Percentiles rank a stretch among this genome's conserved stretches.
Conservation (phyloP, 163 green algal species). For the Prototheca cutis region DNA sequence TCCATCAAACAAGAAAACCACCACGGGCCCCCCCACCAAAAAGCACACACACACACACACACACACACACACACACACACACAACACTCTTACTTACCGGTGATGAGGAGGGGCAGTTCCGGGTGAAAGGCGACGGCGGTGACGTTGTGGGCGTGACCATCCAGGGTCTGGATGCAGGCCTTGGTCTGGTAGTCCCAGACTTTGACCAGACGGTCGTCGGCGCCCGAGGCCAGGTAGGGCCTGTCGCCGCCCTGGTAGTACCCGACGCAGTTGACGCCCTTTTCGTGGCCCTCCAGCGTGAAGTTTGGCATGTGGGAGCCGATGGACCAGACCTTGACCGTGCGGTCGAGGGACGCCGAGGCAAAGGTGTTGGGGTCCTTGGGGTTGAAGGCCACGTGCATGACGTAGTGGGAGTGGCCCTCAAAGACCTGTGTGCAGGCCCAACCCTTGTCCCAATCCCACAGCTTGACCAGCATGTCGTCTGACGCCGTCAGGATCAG, state of each 20-base stretch:
- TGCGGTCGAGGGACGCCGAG: constrained; percentile 87
- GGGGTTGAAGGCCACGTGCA: constrained; percentile 96
- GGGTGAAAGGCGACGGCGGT: constrained; percentile 86
- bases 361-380: constrained; percentile 99
- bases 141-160: constrained; percentile 91
- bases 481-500: constrained; percentile 89
- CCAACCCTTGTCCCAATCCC: constrained; percentile 97
- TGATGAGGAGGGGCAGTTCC: constrained; percentile 95
- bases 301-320: constrained; percentile 90
- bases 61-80: too few species aligned
- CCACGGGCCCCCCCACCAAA: too few species aligned
- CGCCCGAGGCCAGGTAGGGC: constrained; percentile 90
- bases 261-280: constrained; percentile 96
- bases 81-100: too few species aligned
- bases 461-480: constrained; percentile 99
- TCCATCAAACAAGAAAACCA: too few species aligned
- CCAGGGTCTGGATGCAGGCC: constrained; percentile 82
- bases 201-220: constrained; percentile 75
- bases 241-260: constrained; percentile 93
- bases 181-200: constrained; percentile 99
- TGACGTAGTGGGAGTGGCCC: constrained; percentile 98
- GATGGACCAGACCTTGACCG: constrained; percentile 94
- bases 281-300: constrained; percentile 96
- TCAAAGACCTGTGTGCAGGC: constrained; percentile 89
- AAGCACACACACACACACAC: too few species aligned